These are phyloP conservation scores for Vitis vinifera DNA, from an alignment of 164 flowering plant species.

Conservation along the genomic window DNA sequence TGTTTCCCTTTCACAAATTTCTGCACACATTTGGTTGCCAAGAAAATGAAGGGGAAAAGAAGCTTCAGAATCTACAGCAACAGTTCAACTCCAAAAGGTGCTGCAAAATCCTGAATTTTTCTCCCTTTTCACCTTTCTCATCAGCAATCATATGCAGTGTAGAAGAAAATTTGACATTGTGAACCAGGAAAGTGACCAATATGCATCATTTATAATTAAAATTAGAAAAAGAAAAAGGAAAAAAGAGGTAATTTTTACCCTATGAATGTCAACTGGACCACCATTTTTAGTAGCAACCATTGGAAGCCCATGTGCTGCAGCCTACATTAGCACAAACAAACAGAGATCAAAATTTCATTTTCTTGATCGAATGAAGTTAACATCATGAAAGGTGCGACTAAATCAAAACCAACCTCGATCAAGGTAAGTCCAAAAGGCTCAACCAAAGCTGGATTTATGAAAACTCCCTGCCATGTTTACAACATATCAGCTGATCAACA, in stretches of 20 bases:
- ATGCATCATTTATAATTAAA: not conserved
- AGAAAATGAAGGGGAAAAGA: not conserved
- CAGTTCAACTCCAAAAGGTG: not conserved
- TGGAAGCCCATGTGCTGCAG: slow-evolving; percentile 98
- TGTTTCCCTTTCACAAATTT: not conserved
- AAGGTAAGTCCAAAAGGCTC: slow-evolving; percentile 97
- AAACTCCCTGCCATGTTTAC: slow-evolving; percentile 74
- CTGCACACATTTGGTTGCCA: not conserved
- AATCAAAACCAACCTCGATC: slow-evolving; percentile 72
- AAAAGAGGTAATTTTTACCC: slow-evolving; percentile 40
- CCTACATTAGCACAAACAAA: slow-evolving; percentile 43
- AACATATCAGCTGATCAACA: slow-evolving; percentile 8
- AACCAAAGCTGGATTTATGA: slow-evolving; percentile 93
- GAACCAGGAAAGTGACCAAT: too few species aligned
- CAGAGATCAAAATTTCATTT: slow-evolving; percentile 1
- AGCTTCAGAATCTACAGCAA: slow-evolving; percentile 1
- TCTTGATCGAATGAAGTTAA: not conserved
- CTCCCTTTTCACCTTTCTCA: not conserved
- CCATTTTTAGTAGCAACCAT: slow-evolving; percentile 99
- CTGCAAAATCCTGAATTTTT: not conserved
- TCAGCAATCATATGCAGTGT: not conserved
- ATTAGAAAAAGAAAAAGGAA: not conserved
- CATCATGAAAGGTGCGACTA: not conserved
- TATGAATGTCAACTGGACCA: slow-evolving; percentile 93
- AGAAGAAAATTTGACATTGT: not conserved